Evolutionary conservation across 176 grass and related monocot species (phyloP).

Genomic region (Dendrocalamus sinicus): DNA sequence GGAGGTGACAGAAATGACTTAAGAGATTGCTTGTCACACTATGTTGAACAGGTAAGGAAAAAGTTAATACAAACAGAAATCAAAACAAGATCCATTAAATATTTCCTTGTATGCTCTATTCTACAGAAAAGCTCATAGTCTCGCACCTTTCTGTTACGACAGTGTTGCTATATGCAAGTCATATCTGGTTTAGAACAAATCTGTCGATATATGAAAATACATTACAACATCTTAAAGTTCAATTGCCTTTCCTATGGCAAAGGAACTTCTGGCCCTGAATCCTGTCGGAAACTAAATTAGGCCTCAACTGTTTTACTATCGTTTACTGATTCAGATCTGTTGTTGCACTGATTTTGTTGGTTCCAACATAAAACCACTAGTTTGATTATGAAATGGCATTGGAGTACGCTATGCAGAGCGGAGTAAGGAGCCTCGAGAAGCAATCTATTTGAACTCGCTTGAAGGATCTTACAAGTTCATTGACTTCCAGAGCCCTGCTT

Average conservation of each 20-base stretch:
- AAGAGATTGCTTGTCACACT: conserved; percentile 73
- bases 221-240: neutral
- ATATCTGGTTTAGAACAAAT: conserved; percentile 6
- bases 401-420: conserved; percentile 88
- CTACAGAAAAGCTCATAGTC: neutral
- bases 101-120: neutral
- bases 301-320: neutral
- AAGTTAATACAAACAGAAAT: neutral
- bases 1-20: conserved; percentile 77
- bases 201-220: neutral
- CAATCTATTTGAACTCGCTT: conserved; percentile 77
- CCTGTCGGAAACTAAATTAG: neutral
- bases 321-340: neutral
- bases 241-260: conserved; percentile 9
- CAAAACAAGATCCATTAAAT: neutral
- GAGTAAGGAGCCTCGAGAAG: conserved; percentile 84
- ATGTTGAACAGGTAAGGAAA: conserved; percentile 89
- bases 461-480: conserved; percentile 68
- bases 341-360: neutral
- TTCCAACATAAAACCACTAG: conserved; percentile 40
- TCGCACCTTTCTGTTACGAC: neutral
- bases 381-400: conserved; percentile 96
- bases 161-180: neutral
- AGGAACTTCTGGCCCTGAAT: neutral
- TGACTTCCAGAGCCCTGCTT: conserved; percentile 72